Base-by-base conservation (phyloP, 768 basidiomycete genomes). In the Termitomyces sp. region DNA sequence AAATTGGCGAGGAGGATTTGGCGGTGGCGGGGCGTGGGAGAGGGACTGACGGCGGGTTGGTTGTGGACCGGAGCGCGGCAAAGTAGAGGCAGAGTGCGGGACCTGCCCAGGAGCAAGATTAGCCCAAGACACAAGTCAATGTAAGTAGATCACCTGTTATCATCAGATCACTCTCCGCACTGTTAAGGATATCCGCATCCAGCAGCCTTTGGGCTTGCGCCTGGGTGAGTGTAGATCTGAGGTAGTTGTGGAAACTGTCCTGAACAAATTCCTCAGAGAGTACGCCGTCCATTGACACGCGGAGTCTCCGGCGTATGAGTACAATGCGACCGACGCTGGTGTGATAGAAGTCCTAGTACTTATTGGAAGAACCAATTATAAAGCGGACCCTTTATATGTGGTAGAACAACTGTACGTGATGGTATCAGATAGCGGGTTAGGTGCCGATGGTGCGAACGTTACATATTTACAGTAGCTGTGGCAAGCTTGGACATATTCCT, bases 1-100 rank as follows among this genome's bases (percentile, higher is more conserved):
- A 79, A 17, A 79, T 73, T 0, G 85, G 81, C 11, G 78, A 70
- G 1, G 66, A 53, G 10, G 64, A 68, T 63, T 83, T 86, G 7
- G 73, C 66, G 6, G 64, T 65, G 1, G 14, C 4, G 34, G 6
- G 35, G 25, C 84, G 79, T 1, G 92, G 91, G 3, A 92, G 78
- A 1, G 92, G 88, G 0, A 94, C 90, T 0, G 88, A 88, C 0
- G 92, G 89, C 2, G 92, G 91, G 32, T 79, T 71, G 12, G 89
- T 90, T 0, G 83, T 86, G 30, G 81, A 86, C 23, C 89, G 77
- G 8, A 94, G 73, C 0, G 92, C 91, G 0, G 89, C 89, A 69
- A 92, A 94, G 70, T 89, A 94, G 0, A 94, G 77, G 59, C 88
- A 90, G 16, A 94, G 74, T 0, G 91, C 89, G 14, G 91, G 91